phyloP scores from a whole-genome alignment of 345 rosid genomes.

The Sisymbrium irio region DNA sequence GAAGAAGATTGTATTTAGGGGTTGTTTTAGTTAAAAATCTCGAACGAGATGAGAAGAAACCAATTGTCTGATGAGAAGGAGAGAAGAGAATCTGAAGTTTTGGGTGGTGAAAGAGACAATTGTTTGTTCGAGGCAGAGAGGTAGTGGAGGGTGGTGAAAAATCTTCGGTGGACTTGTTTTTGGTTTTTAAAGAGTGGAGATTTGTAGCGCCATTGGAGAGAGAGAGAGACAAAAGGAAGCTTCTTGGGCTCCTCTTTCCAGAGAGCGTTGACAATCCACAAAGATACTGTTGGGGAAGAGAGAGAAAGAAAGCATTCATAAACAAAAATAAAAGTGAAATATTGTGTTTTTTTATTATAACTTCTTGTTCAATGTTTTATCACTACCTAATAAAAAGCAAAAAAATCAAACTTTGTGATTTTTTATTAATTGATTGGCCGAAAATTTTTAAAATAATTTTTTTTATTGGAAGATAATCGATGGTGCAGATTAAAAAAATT shows the following conservation, averaged over 20 bases:
- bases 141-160: neutral
- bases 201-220: constrained; percentile 26
- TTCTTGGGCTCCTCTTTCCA: constrained; percentile 49
- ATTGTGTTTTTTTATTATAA: constrained; percentile 16
- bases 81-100: neutral
- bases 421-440: neutral
- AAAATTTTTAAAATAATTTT: too few relatives aligned
- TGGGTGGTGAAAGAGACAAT: neutral
- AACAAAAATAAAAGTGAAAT: neutral
- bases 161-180: neutral
- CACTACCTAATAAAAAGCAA: neutral
- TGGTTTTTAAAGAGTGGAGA: constrained; percentile 34
- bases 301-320: neutral
- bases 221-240: constrained; percentile 49
- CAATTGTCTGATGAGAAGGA: neutral
- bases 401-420: too few relatives aligned
- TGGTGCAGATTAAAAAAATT: too few relatives aligned
- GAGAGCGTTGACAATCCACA: constrained; percentile 63
- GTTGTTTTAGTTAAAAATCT: neutral
- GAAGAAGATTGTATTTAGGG: neutral
- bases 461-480: too few relatives aligned
- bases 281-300: constrained; percentile 27
- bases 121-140: neutral
- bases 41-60: neutral
- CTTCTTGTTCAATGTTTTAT: constrained; percentile 15